Base-by-base conservation (phyloP, 352 stramenopile species). In the Phytophthora citricola region DNA sequence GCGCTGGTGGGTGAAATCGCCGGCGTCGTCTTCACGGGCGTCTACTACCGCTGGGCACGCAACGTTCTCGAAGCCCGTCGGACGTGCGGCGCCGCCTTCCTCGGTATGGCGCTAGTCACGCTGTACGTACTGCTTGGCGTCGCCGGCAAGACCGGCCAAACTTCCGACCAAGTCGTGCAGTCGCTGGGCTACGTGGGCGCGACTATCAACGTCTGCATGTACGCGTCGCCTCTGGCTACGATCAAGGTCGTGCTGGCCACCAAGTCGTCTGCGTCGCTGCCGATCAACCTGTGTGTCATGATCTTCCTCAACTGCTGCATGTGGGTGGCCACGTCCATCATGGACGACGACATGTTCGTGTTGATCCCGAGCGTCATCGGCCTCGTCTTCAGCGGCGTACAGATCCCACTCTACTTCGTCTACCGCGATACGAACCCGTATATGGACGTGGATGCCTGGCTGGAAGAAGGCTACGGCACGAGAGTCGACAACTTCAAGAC, bases 381-480 rank as follows among this genome's bases (percentile, higher is more conserved):
- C 15, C 48, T 83, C 31, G 22, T 66, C 0, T 70, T 89, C 34
- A 77, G 79, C 4, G 26, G 41, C 29, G 51, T 85, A 14, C 81
- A 92, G 48, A 46, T 88, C n/a, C 43, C 69, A 31, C 60, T 92
- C 32, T 90, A 83, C 67, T 75, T 79, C n/a, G 49, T 88, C 7
- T 92, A 84, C 58, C 67, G 61, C 2, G 61, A 45, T 3, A 48
- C 34, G 1, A 63, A 51, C 17, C 54, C 43, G 2, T 70, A 73
- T 36, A 39, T 69, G 27, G 65, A 73, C 34, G 8, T 62, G 52
- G 53, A 73, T 48, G 52, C 59, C 41, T 22, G 52, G 22, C 41
- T 69, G 59, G 39, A 70, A 61, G 59, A 70, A 66, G 60, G 66
- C 15, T 69, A 65, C 53, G 59, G 59, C 36, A 46, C 58, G 26